Evolutionary conservation across 352 stramenopile genomes (phyloP).

Genomic region (Phytophthora litchii): DNA sequence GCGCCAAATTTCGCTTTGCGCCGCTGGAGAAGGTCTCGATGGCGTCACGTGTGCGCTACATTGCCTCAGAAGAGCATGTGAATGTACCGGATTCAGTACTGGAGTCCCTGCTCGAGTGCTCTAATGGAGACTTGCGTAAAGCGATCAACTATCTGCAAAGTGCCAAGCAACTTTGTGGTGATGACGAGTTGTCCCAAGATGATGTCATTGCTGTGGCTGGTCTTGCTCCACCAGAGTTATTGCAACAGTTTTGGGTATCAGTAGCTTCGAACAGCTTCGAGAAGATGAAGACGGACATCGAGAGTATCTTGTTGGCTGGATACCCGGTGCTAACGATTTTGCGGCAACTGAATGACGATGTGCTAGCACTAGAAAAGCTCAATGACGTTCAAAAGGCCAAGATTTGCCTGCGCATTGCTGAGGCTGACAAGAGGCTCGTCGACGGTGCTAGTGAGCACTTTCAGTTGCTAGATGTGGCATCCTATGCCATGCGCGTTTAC

Average conservation of each 20-base stretch:
- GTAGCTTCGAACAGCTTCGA: slow-evolving; percentile 88
- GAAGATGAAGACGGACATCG: slow-evolving; percentile 90
- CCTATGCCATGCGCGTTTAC: slow-evolving; percentile 83
- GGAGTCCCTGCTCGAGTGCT: slow-evolving; percentile 92
- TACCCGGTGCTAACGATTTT: slow-evolving; percentile 94
- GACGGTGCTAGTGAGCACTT: slow-evolving; percentile 97
- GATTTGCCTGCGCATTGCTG: slow-evolving; percentile 93
- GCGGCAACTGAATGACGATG: slow-evolving; percentile 85
- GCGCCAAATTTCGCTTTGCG: slow-evolving; percentile 97
- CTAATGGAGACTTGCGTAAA: slow-evolving; percentile 97
- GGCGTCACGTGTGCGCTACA: slow-evolving; percentile 87
- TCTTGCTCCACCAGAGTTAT: slow-evolving; percentile 75
- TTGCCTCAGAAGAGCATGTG: slow-evolving; percentile 87
- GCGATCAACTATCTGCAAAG: slow-evolving; percentile 99
- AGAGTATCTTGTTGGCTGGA: slow-evolving; percentile 91
- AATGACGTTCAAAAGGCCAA: slow-evolving; percentile 93
- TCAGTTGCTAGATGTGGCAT: slow-evolving; percentile 95
- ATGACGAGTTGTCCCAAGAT: slow-evolving; percentile 71
- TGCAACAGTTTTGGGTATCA: slow-evolving; percentile 80
- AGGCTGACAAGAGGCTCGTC: slow-evolving; percentile 96
- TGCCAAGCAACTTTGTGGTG: slow-evolving; percentile 92
- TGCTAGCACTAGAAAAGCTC: slow-evolving; percentile 78
- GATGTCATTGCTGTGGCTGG: slow-evolving; percentile 87
- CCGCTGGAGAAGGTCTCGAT: slow-evolving; percentile 93
- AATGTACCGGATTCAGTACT: slow-evolving; percentile 66